phyloP scores from a whole-genome alignment of 768 basidiomycete species.

The Cantharellus cinnabarinus region DNA sequence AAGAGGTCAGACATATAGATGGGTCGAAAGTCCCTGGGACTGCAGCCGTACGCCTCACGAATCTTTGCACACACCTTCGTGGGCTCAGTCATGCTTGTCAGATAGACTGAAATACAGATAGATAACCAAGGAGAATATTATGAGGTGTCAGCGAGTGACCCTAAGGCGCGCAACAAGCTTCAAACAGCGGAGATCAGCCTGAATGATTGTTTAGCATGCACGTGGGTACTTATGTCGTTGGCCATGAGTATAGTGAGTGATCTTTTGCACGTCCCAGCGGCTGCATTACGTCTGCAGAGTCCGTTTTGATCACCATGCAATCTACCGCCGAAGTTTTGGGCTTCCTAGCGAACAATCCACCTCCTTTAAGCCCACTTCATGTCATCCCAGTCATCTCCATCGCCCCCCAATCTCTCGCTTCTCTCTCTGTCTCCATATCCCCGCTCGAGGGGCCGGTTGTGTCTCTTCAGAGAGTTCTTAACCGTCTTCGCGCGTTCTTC shows the following conservation, averaged over 20 bases:
- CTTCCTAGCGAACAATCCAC: constrained; percentile 43
- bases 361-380: constrained; percentile 19
- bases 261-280: constrained; percentile 32
- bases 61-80: not conserved
- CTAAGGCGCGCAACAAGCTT: constrained; percentile 31
- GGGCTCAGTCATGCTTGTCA: constrained; percentile 6
- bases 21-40: constrained; percentile 22
- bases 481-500: constrained; percentile 53
- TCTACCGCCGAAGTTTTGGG: constrained; percentile 82
- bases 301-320: constrained; percentile 86
- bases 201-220: constrained; percentile 96
- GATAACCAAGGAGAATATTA: constrained; percentile 76
- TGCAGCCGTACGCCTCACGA: constrained; percentile 20
- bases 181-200: constrained; percentile 89
- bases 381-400: constrained; percentile 63
- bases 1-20: constrained; percentile 27
- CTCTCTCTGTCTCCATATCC: constrained; percentile 44
- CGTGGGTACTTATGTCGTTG: constrained; percentile 29
- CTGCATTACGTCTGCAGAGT: constrained; percentile 97
- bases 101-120: constrained; percentile 78
- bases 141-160: constrained; percentile 31
- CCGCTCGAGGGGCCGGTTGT: constrained; percentile 25
- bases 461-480: constrained; percentile 39
- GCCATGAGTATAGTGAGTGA: not conserved
- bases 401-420: constrained; percentile 71